Evolutionary conservation across 2,329 filamentous ascomycete species (phyloP), one percentile per base, ranked within the genome.

Genomic region (Curvularia spicifera): DNA sequence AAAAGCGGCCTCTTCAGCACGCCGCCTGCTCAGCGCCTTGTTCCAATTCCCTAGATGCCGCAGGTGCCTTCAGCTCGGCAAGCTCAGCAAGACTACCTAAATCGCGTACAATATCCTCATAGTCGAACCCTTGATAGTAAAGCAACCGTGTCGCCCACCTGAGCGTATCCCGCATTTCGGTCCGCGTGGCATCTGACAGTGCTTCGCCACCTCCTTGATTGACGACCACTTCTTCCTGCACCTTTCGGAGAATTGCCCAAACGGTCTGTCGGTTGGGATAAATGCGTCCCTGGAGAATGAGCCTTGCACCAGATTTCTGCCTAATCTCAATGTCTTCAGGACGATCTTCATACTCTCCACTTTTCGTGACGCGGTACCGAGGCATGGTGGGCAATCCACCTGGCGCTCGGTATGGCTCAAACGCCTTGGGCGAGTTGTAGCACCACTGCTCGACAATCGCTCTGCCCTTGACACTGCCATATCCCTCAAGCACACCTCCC

Each of bases 401-500:
- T 33, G 73, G 71, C 5, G 73, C 68, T 48, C 65, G 61, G 51
- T 70, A 74, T 31, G 72, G 55, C 44, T 64, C 59, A 20, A 71
- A 71, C 6, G 44, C 44, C 20, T 60, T 63, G 13, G 66, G 61
- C 2, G 65, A 50, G 10, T 51, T 57, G 49, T 74, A 68, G 61
- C 74, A 76, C 79, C 84, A 87, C 35, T 71, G 72, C 9, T 81
- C 70, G 55, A 84, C 82, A 33, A 87, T 63, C 4, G 66, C 72
- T 56, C 76, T 80, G 57, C 83, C 87, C 33, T 76, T 76, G 9
- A 61, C 54, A 56, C 79, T 82, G 53, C 82, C 83, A 46, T 81
- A 79, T 0, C 76, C 76, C 28, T 82, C 78, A 2, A 84, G 80
- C 8, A 87, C 76, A n/a, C 82, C 84, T 43, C 80, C 76, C 6